Base-by-base conservation (phyloP, 129 eudicot genomes). In the Chrysanthemum lavandulifolium region DNA sequence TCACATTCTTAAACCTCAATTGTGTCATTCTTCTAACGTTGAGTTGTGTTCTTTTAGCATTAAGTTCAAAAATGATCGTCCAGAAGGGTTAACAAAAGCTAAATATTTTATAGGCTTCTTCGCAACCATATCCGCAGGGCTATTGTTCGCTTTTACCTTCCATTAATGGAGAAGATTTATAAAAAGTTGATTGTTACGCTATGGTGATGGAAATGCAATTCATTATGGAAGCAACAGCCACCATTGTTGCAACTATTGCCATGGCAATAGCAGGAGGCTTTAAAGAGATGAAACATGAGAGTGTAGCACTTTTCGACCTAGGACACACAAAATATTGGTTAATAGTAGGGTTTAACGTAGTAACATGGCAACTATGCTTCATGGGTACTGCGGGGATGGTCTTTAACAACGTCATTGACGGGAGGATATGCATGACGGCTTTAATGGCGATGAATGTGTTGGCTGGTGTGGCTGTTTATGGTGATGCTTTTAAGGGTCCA, bases 341-440 rank as follows among this genome's bases (percentile, higher is more conserved):
- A 51, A 82, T 85, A 5, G 77, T 92, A 54, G 76, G 52, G 65
- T 61, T 51, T 1, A 85, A 76, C 69, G 19, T 89, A 4, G 73
- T 92, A 49, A 71, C 84, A 19, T 92, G 98, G 98, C 98, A 92
- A 63, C 18, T 89, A 25, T 78, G 89, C 47, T 92, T 92, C 67
- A 78, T 89, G 98, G 98, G 98, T 4, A 85, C 95, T 12, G 96
- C 98, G 1, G 98, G 96, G 49, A 85, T 92, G 96, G 96, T 92
- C 72, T 92, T 10, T 92, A 67, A 92, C 98, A 43, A 79, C 98
- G 63, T 84, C 91, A 77, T 65, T 92, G 50, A 92, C 96, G 0
- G 89, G 98, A 0, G 98, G 62, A 79, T 92, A 10, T 89, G 96
- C 73, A 86, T 85, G 95, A 92, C 96, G 72, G 98, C 95, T 31